Evolutionary conservation across 331 rosid genomes (phyloP), one percentile per base, ranked within the genome.

Genomic region (Pyracantha coccinea): DNA sequence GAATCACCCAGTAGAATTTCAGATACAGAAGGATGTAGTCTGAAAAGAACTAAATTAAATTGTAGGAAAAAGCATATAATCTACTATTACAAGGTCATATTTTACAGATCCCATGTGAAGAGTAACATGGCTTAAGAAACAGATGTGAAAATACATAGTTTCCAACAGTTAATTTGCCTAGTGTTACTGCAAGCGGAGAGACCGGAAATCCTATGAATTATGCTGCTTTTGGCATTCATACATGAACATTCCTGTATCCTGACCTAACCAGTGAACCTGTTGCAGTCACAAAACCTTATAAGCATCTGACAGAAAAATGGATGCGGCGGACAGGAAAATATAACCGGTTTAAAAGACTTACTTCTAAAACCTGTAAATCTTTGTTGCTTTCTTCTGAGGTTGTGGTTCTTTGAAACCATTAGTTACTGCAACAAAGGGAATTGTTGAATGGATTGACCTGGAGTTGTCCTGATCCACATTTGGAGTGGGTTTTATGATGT

Each of bases 301-400:
- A 23, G 21, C 19, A 9, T 16, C 45, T 9, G 7, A 35, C 75
- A 53, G 21, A 10, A 12, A 24, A 14, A 17, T 16, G 24, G 79
- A 31, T 4, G 13, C 7, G 9, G 35, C 28, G 41, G 6, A 19
- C 54, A 74, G 61, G 33, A 62, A 29, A 41, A 24, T 45, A 24
- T 60, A 52, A 69, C 52, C 38, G 60, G 45, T 60, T 52, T 35
- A 77, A 57, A 73, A 60, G 54, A 76, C 87, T 83, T 77, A 75
- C 91, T 62, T 84, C 90, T 89, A 92, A 80, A 88, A 80, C 85
- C 85, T 74, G 91, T 94, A 90, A 75, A 87, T 82, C 78, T 87
- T 81, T 27, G 91, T 86, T 80, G 89, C 54, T 76, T 82, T 87
- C 83, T 84, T 88, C 85, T 71, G 89, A 80, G 83, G 69, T 58